Evolutionary conservation across 495 filamentous ascomycete genomes (phyloP).

Genomic region (Elasticomyces elasticus): DNA sequence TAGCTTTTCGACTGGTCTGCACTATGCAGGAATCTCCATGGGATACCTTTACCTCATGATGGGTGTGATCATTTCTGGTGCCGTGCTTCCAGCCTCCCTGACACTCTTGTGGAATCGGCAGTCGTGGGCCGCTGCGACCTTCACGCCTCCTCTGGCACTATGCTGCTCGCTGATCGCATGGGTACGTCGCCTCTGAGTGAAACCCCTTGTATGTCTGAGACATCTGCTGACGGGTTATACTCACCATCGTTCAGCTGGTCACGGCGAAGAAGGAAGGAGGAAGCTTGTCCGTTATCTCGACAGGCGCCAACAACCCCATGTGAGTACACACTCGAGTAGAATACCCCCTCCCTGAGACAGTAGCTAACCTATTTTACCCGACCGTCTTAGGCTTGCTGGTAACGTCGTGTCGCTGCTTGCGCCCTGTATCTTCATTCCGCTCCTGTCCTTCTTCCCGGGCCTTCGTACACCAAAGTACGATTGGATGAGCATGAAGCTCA

Average conservation of each 20-base stretch:
- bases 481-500: constrained; percentile 75
- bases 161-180: constrained; percentile 70
- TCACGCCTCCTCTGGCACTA: constrained; percentile 69
- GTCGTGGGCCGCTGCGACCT: constrained; percentile 67
- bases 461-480: constrained; percentile 78
- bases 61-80: constrained; percentile 75
- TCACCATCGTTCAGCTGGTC: too few species aligned
- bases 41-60: constrained; percentile 78
- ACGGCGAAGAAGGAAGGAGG: constrained; percentile 73
- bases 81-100: constrained; percentile 65
- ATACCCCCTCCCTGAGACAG: constrained; percentile 24
- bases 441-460: constrained; percentile 53
- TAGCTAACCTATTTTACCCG: too few species aligned
- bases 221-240: too few species aligned
- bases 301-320: constrained; percentile 56
- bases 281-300: constrained; percentile 59
- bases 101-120: constrained; percentile 75
- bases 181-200: too few species aligned
- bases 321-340: not conserved
- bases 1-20: constrained; percentile 70
- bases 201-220: too few species aligned
- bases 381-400: constrained; percentile 86
- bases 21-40: constrained; percentile 54
- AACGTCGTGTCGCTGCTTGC: constrained; percentile 74
- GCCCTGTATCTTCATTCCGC: constrained; percentile 66